These are phyloP conservation scores for Sporisorium iseilematis-ciliati DNA, from an alignment of 1,284 basidiomycete species.

Conservation along the genomic window DNA sequence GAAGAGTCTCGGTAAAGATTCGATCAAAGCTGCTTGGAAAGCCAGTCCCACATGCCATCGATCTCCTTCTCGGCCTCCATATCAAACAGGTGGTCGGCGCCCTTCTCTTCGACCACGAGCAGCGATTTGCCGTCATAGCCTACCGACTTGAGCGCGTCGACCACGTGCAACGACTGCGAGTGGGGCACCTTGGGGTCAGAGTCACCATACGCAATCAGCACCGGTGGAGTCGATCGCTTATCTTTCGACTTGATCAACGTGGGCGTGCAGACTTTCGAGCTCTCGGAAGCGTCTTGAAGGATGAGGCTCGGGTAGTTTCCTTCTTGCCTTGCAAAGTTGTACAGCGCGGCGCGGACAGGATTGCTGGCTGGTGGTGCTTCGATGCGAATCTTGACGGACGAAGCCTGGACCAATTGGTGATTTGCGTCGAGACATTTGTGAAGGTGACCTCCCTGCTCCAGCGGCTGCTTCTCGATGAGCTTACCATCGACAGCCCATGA, in stretches of 20 bases:
- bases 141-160: constrained; percentile 38
- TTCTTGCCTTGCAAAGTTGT: constrained; percentile 57
- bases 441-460: constrained; percentile 35
- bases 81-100: constrained; percentile 49
- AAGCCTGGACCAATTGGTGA: constrained; percentile 20
- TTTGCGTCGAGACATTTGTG: constrained; percentile 31
- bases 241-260: constrained; percentile 25
- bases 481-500: constrained; percentile 47
- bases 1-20: neutral
- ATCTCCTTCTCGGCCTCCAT: constrained; percentile 46
- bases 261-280: constrained; percentile 35
- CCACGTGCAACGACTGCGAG: constrained; percentile 47
- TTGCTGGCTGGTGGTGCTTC: constrained; percentile 45
- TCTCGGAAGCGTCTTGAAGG: constrained; percentile 19
- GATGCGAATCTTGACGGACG: constrained; percentile 29
- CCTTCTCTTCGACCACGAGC: constrained; percentile 27
- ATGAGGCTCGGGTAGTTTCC: constrained; percentile 48
- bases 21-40: constrained; percentile 17
- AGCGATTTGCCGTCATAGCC: constrained; percentile 32
- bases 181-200: constrained; percentile 50
- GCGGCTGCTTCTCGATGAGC: constrained; percentile 25
- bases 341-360: constrained; percentile 46
- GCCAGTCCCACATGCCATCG: constrained; percentile 40
- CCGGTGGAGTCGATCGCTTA: constrained; percentile 9
- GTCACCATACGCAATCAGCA: constrained; percentile 53